phyloP scores from a whole-genome alignment of 2,329 filamentous ascomycete genomes.

The Diplocarpon mali region DNA sequence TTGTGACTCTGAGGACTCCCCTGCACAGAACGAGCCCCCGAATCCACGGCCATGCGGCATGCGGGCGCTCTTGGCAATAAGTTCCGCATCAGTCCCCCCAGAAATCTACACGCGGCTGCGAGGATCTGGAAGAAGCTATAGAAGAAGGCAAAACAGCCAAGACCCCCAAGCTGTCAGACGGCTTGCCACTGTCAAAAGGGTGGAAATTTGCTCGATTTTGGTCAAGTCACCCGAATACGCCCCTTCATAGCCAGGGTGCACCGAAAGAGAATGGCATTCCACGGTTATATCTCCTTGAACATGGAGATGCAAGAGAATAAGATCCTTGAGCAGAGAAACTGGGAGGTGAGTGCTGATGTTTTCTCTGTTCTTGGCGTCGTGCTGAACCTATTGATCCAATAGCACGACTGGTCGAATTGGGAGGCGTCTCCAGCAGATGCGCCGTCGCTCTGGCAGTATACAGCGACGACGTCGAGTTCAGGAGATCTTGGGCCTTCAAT shows the following conservation, averaged over 20 bases:
- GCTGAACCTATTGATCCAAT: neutral
- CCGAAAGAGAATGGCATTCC: neutral
- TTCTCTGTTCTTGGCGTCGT: neutral
- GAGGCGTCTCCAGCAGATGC: neutral
- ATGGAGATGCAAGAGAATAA: conserved; percentile 2
- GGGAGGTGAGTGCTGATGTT: neutral
- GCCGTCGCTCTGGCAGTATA: conserved; percentile 1
- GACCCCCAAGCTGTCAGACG: neutral
- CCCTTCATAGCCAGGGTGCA: neutral
- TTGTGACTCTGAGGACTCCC: neutral
- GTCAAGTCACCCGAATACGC: neutral
- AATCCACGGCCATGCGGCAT: neutral
- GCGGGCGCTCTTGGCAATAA: neutral
- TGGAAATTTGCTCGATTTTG: conserved; percentile 1
- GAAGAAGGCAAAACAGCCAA: conserved; percentile 3
- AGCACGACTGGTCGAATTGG: conserved; percentile 3
- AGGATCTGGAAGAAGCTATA: neutral
- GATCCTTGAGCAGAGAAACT: neutral
- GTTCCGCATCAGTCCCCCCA: neutral
- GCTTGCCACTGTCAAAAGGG: neutral
- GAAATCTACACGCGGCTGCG: neutral
- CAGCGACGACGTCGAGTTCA: neutral
- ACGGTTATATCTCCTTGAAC: neutral
- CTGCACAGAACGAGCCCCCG: neutral
- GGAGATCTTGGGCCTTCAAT: neutral